Base-by-base conservation (phyloP, 352 stramenopile species). In the Pythium diclinum region DNA sequence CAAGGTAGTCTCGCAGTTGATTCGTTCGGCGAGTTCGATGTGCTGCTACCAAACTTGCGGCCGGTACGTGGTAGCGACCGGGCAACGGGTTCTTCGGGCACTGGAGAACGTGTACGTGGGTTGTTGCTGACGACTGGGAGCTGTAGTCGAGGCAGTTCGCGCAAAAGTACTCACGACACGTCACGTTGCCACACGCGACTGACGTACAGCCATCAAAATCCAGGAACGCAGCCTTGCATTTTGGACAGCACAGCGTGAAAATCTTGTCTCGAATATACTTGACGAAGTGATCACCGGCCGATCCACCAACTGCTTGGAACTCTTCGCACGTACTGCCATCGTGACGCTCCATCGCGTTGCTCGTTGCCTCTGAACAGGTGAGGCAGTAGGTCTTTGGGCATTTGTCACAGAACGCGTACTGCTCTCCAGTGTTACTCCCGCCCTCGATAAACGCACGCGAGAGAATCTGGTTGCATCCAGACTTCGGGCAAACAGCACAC, bases 121-220 rank as follows among this genome's bases (percentile, higher is more conserved):
- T 55, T 10, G 65, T 46, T 10, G 42, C 46, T 28, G 40, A 40
- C 32, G 47, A 36, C 2, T 34, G 30, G 6, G 56, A 61, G 52
- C 32, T 58, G 14, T 49, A 64, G 36, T 55, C 33, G 23, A 62
- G 58, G 8, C 67, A 73, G 44, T 66, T 67, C 19, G 67, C 61
- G 44, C 67, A 73, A 38, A 73, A 73, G 23, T 59, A 47, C 5
- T 47, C 21, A 25, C 40, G 48, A 44, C 61, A 73, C 2, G 48
- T 58, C 40, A 59, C 16, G 23, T 69, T 73, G 19, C 67, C 67
- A 38, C 67, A 73, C 8, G 23, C 14, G 3, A 73, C 67, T 36
- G 49, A 67, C 4, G 60, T 63, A 47, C 67, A 73, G 5, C 67
- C 57, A 17, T 63, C 56, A 32, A 71, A 74, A 52, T 71, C 67